Conservation (phyloP, 2,329 filamentous ascomycete genomes). For the Pestalotiopsis sp. region DNA sequence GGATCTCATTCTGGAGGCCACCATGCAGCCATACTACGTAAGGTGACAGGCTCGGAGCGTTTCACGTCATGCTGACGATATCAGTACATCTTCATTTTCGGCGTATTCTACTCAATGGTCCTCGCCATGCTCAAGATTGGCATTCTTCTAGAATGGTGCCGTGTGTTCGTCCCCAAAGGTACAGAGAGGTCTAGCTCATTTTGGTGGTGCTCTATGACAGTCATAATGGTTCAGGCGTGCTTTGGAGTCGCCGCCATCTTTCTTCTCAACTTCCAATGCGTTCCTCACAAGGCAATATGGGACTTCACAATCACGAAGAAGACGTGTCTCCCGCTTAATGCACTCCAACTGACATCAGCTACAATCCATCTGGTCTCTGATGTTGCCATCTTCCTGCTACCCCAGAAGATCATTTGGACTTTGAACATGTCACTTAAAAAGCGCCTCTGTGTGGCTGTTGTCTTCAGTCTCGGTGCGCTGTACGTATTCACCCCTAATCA, state of each 20-base stretch:
- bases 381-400: slow-evolving; percentile 25
- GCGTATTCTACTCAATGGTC: slow-evolving; percentile 33
- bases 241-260: slow-evolving; percentile 17
- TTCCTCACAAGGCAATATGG: slow-evolving; percentile 21
- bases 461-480: slow-evolving; percentile 27
- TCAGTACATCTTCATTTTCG: slow-evolving; percentile 28
- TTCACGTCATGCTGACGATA: background rate
- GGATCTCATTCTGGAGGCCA: background rate
- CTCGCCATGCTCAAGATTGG: slow-evolving; percentile 39
- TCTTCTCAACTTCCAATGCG: slow-evolving; percentile 18
- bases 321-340: slow-evolving; percentile 15
- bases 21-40: background rate
- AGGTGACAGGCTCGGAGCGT: background rate
- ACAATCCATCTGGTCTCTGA: slow-evolving; percentile 24
- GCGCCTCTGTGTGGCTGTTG: slow-evolving; percentile 23
- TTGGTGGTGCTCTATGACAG: slow-evolving; percentile 17
- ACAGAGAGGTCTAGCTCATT: slow-evolving; percentile 19
- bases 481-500: slow-evolving; percentile 3
- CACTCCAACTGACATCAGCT: slow-evolving; percentile 18
- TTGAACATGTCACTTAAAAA: slow-evolving; percentile 26
- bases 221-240: slow-evolving; percentile 18
- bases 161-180: slow-evolving; percentile 23
- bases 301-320: slow-evolving; percentile 18
- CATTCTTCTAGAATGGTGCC: slow-evolving; percentile 42
- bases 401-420: slow-evolving; percentile 27